Percentiles rank a stretch among this genome's conserved stretches.
Conservation (phyloP, 2,329 filamentous ascomycete genomes). For the Fusarium sp. region DNA sequence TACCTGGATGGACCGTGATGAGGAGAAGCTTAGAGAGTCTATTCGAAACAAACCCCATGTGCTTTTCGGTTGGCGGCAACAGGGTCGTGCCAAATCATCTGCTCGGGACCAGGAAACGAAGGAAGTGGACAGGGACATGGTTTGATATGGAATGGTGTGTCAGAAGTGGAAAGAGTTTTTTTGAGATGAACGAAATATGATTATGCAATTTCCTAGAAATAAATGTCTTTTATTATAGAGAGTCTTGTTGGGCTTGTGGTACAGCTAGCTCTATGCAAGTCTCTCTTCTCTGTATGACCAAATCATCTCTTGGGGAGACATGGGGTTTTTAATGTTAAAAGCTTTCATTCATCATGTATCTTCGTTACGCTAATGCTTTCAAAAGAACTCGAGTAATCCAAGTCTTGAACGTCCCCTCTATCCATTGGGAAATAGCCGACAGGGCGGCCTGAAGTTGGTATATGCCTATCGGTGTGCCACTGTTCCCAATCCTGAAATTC, state of each 20-base stretch:
- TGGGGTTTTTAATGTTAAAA: no score
- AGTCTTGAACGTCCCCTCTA: slow-evolving; percentile 9
- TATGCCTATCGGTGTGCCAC: background rate
- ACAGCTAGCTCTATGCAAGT: no score
- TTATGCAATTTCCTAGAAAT: no score
- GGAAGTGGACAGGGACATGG: background rate
- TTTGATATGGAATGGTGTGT: background rate
- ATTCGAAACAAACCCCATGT: slow-evolving; percentile 53
- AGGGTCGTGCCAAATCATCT: background rate
- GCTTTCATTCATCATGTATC: no score
- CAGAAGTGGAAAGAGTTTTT: no score
- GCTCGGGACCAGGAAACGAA: background rate
- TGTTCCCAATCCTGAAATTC: slow-evolving; percentile 10
- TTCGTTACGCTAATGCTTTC: no score
- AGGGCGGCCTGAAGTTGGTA: slow-evolving; percentile 23
- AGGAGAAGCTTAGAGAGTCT: slow-evolving; percentile 50
- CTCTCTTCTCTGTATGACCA: no score
- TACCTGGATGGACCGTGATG: slow-evolving; percentile 52
- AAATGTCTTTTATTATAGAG: no score
- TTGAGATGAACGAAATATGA: no score
- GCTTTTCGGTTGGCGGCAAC: slow-evolving; percentile 45
- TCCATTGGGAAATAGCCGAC: slow-evolving; percentile 2
- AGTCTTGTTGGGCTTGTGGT: no score
- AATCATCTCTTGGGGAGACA: no score
- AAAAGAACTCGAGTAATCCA: slow-evolving; percentile 5